Percentiles rank a stretch among this genome's conserved stretches.
phyloP scores from a whole-genome alignment of 495 filamentous ascomycete species.

The Trichoderma erinaceum region DNA sequence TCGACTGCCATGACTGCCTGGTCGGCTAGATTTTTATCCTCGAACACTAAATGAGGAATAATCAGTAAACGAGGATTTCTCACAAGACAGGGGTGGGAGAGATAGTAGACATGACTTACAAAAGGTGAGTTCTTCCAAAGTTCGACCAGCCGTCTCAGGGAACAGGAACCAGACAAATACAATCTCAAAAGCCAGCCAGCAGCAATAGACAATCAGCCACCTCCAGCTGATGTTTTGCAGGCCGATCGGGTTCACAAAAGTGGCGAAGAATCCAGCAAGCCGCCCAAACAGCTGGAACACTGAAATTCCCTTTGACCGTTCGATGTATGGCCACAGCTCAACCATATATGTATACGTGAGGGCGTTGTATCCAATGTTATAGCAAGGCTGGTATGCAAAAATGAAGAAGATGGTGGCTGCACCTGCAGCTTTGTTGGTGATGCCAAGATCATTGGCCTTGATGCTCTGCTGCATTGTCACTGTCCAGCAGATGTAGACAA shows the following conservation, averaged over 20 bases:
- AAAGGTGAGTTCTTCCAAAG: conserved; percentile 56
- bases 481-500: conserved; percentile 55
- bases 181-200: conserved; percentile 50
- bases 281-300: conserved; percentile 56
- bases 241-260: conserved; percentile 57
- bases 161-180: conserved; percentile 53
- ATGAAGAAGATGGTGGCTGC: conserved; percentile 53
- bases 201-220: conserved; percentile 53
- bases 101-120: conserved; percentile 27
- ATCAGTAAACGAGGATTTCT: no score
- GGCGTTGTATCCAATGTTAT: conserved; percentile 64
- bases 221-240: conserved; percentile 49
- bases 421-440: conserved; percentile 34
- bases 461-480: conserved; percentile 51
- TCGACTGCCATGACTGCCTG: conserved; percentile 9
- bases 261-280: conserved; percentile 50
- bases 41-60: background rate
- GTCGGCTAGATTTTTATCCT: conserved; percentile 14
- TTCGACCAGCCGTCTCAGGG: conserved; percentile 52
- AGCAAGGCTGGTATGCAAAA: conserved; percentile 57
- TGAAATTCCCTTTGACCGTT: conserved; percentile 51
- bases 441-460: conserved; percentile 31
- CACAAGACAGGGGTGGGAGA: no score
- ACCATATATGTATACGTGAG: conserved; percentile 57
- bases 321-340: conserved; percentile 54